Conservation (phyloP, 2,329 filamentous ascomycete species). For the Penicillium hesseltinei region DNA sequence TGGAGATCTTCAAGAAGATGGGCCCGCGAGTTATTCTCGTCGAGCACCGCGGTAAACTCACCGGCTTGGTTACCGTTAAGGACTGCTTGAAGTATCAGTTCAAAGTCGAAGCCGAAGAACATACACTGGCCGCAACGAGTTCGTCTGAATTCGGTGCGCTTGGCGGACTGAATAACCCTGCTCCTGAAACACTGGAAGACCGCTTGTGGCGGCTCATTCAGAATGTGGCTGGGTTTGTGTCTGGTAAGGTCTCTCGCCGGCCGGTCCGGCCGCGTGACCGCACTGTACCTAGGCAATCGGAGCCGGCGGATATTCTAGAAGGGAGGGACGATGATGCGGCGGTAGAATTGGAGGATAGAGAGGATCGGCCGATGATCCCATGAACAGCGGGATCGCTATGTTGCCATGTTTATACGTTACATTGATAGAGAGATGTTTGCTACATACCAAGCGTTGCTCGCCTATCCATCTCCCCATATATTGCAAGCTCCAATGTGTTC, state of each 20-base stretch:
- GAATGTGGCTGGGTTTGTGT: slow-evolving; percentile 24
- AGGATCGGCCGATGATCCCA: slow-evolving; percentile 15
- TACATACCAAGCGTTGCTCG: neutral
- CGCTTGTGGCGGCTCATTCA: slow-evolving; percentile 41
- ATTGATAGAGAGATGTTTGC: neutral
- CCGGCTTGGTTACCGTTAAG: slow-evolving; percentile 89
- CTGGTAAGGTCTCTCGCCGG: slow-evolving; percentile 14
- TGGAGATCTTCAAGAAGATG: slow-evolving; percentile 98
- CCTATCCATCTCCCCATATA: neutral
- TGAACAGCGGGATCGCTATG: neutral
- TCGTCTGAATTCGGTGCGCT: slow-evolving; percentile 23
- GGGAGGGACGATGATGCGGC: slow-evolving; percentile 51
- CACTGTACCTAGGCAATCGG: slow-evolving; percentile 17
- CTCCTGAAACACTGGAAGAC: slow-evolving; percentile 33
- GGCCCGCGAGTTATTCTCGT: slow-evolving; percentile 90
- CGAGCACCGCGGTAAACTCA: slow-evolving; percentile 80
- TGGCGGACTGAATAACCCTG: slow-evolving; percentile 19
- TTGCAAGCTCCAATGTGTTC: neutral
- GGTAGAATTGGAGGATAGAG: slow-evolving; percentile 46
- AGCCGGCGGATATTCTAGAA: slow-evolving; percentile 48
- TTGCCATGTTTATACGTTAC: slow-evolving; percentile 2
- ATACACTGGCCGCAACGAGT: slow-evolving; percentile 44
- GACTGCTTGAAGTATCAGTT: slow-evolving; percentile 98
- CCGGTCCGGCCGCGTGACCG: slow-evolving; percentile 17
- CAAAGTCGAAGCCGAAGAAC: slow-evolving; percentile 85